Base-by-base conservation (phyloP, 1,284 basidiomycete genomes). In the Ceratobasidium papillatum region DNA sequence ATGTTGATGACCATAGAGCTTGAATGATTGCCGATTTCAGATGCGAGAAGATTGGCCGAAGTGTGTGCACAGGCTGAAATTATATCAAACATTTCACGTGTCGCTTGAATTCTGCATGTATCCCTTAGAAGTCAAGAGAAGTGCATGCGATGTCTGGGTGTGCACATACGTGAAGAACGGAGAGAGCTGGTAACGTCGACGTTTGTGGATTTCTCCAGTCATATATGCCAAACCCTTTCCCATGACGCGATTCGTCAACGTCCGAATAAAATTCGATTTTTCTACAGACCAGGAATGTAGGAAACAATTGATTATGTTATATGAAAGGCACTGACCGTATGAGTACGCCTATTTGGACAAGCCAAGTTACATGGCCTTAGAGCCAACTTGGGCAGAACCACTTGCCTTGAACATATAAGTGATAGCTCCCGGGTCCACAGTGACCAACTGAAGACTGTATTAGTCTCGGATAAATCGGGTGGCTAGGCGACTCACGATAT, bases 221-320 rank as follows among this genome's bases (percentile, higher is more conserved):
- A 81, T 80, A 81, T 82, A 82, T 1, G 79, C 78, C 14, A 83
- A 65, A 11, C 79, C 77, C 49, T 78, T 79, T 3, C 82, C 82
- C 9, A 82, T 78, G 2, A 83, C 76, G 3, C 81, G 77, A 5
- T 78, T 81, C 49, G 82, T 78, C 2, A 80, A 78, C 1, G 81
- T 79, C 12, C 80, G 77, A 41, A 81, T 78, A n/a, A 80, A 77
- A n/a, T 77, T 56, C 56, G 79, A 81, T 73, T 81, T 74, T 41
- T 38, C 74, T 56, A 27, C 25, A 30, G 17, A 65, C 54, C n/a
- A n/a, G 59, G 61, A 41, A 4, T 30, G 69, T 38, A 61, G 30
- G 54, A 19, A 47, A 76, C 25, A 25, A 64, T 30, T 17, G 64
- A 62, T 73, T n/a, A n/a, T n/a, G n/a, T 27, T 7, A 32, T 63